Conservation (phyloP, 495 filamentous ascomycete species). For the Penicillium robsamsonii region DNA sequence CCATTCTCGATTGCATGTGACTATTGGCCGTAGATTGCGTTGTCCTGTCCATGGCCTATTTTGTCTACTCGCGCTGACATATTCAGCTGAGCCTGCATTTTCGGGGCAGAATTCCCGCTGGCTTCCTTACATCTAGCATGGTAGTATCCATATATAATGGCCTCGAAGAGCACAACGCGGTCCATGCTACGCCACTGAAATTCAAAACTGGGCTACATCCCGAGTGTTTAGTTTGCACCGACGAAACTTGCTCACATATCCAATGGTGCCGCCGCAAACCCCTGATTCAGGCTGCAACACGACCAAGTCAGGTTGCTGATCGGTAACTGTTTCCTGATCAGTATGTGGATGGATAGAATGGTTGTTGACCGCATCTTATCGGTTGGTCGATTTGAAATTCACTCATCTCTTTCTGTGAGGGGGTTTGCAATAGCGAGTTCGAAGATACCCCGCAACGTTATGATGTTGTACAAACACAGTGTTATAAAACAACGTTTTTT, state of each 20-base stretch:
- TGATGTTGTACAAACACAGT: slow-evolving; percentile 6
- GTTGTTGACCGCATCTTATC: slow-evolving; percentile 8
- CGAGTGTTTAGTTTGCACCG: background rate
- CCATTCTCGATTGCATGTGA: slow-evolving; percentile 5
- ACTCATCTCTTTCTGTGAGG: background rate
- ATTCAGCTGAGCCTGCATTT: slow-evolving; percentile 18
- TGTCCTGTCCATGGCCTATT: slow-evolving; percentile 4
- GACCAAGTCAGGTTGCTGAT: slow-evolving; percentile 2
- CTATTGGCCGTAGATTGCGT: slow-evolving; percentile 10
- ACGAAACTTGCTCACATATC: slow-evolving; percentile 15
- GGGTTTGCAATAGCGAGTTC: background rate
- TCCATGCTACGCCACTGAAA: background rate
- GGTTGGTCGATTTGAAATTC: slow-evolving; percentile 11
- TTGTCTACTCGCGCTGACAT: background rate
- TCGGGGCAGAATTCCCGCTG: background rate
- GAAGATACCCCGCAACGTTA: background rate
- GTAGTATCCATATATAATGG: slow-evolving; percentile 7
- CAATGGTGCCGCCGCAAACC: slow-evolving; percentile 11
- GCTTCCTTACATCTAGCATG: slow-evolving; percentile 18
- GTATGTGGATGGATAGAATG: slow-evolving; percentile 10
- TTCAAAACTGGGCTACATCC: background rate
- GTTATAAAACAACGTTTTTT: background rate
- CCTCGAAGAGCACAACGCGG: background rate
- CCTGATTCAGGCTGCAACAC: slow-evolving; percentile 6
- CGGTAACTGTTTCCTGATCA: slow-evolving; percentile 6